Conservation (phyloP, 257 asterid genomes). For the Striga asiatica region DNA sequence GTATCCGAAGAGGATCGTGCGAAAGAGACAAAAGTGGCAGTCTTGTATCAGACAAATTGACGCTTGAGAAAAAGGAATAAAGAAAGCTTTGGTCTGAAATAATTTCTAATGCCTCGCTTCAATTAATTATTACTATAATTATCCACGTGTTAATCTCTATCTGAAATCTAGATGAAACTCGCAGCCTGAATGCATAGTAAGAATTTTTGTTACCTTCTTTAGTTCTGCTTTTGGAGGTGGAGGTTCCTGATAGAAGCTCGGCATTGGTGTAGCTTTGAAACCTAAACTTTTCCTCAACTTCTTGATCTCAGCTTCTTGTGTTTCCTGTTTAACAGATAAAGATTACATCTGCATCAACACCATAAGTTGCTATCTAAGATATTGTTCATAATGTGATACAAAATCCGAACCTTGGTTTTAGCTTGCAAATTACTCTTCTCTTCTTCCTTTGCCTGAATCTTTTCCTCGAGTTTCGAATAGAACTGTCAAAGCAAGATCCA, state of each 20-base stretch:
- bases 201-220: slow-evolving; percentile 91
- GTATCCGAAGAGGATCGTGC: too few species aligned
- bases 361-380: background rate
- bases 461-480: slow-evolving; percentile 81
- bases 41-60: too few species aligned
- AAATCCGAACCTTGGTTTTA: slow-evolving; percentile 48
- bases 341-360: background rate
- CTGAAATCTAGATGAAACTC: too few species aligned
- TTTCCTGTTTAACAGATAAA: slow-evolving; percentile 42
- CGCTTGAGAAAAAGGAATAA: too few species aligned
- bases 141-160: too few species aligned
- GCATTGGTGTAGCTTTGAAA: slow-evolving; percentile 98
- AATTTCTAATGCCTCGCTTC: too few species aligned
- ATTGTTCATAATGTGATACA: background rate
- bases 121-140: too few species aligned
- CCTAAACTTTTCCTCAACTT: slow-evolving; percentile 69
- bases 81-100: too few species aligned
- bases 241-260: slow-evolving; percentile 96
- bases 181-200: too few species aligned
- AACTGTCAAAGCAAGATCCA: slow-evolving; percentile 41
- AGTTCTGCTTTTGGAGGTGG: slow-evolving; percentile 81
- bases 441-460: slow-evolving; percentile 80
- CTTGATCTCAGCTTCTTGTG: slow-evolving; percentile 83
- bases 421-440: slow-evolving; percentile 74
- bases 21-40: too few species aligned